These are phyloP conservation scores for Fusarium longipes DNA, from an alignment of 2,329 filamentous ascomycete species.

Conservation along the genomic window DNA sequence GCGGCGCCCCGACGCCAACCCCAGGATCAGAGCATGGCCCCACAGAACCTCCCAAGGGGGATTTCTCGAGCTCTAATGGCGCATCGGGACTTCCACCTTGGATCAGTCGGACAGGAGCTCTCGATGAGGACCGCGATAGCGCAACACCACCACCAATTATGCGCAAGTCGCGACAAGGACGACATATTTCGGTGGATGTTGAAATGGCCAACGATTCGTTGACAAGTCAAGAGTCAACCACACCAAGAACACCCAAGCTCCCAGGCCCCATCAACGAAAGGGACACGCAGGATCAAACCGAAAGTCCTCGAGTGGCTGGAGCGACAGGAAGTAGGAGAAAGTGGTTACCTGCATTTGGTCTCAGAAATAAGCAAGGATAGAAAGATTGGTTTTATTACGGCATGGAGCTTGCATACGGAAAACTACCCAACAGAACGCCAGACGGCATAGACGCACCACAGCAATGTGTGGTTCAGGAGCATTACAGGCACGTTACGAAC, in stretches of 20 bases:
- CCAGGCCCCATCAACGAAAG: constrained; percentile 12
- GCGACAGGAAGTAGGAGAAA: constrained; percentile 50
- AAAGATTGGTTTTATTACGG: constrained; percentile 31
- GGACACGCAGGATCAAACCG: constrained; percentile 27
- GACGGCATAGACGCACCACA: constrained; percentile 17
- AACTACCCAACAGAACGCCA: constrained; percentile 14
- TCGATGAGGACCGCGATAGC: constrained; percentile 59
- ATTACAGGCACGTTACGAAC: constrained; percentile 18
- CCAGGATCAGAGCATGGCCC: constrained; percentile 22
- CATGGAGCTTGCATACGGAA: constrained; percentile 19
- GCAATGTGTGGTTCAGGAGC: background rate
- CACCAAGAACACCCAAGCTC: constrained; percentile 36
- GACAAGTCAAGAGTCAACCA: constrained; percentile 29
- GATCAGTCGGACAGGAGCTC: constrained; percentile 50
- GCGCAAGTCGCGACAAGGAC: constrained; percentile 55
- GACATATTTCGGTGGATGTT: constrained; percentile 45
- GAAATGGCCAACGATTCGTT: constrained; percentile 14
- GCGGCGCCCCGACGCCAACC: constrained; percentile 18
- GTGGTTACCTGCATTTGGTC: constrained; percentile 52
- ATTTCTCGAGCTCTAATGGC: constrained; percentile 36
- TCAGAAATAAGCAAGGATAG: constrained; percentile 47
- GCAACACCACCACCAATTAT: constrained; percentile 68
- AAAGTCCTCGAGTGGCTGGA: constrained; percentile 31
- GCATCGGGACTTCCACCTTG: constrained; percentile 56
- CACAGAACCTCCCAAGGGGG: constrained; percentile 23